Evolutionary conservation across 257 asterid genomes (phyloP).

Genomic region (Linaria vulgaris): DNA sequence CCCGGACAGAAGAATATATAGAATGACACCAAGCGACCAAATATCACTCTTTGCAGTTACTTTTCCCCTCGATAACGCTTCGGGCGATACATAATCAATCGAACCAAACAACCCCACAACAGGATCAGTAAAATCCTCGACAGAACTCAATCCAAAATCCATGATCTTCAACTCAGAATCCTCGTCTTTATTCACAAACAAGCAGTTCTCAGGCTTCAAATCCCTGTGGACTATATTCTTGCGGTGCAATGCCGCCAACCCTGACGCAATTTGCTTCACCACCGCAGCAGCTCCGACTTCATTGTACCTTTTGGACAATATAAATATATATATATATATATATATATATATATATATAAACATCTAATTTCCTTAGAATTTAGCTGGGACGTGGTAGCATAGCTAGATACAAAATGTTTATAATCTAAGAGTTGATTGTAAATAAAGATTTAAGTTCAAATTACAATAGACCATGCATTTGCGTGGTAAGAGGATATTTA

Average conservation of each 20-base stretch:
- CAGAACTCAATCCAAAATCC: conserved; percentile 89
- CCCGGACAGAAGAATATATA: conserved; percentile 92
- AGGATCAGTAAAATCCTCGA: conserved; percentile 73
- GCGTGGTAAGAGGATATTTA: too few species aligned
- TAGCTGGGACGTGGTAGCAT: too few species aligned
- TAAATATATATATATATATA: too few species aligned
- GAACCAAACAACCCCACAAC: conserved; percentile 87
- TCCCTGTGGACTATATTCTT: conserved; percentile 71
- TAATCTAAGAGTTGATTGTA: too few species aligned
- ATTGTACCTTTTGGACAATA: conserved; percentile 40
- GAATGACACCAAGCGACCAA: conserved; percentile 88
- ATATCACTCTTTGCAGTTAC: conserved; percentile 68
- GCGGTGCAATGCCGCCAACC: conserved; percentile 57
- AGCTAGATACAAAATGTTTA: too few species aligned
- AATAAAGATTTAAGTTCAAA: too few species aligned
- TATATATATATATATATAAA: too few species aligned
- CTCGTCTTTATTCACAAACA: conserved; percentile 61
- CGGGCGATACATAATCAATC: conserved; percentile 82
- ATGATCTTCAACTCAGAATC: conserved; percentile 69
- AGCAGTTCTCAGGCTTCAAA: conserved; percentile 83
- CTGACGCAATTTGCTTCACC: conserved; percentile 64
- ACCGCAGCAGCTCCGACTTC: conserved; percentile 77
- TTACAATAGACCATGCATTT: too few species aligned
- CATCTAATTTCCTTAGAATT: too few species aligned
- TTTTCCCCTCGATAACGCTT: conserved; percentile 57